Evolutionary conservation across 176 grass and related monocot species (phyloP).

Genomic region (Triticum urartu): DNA sequence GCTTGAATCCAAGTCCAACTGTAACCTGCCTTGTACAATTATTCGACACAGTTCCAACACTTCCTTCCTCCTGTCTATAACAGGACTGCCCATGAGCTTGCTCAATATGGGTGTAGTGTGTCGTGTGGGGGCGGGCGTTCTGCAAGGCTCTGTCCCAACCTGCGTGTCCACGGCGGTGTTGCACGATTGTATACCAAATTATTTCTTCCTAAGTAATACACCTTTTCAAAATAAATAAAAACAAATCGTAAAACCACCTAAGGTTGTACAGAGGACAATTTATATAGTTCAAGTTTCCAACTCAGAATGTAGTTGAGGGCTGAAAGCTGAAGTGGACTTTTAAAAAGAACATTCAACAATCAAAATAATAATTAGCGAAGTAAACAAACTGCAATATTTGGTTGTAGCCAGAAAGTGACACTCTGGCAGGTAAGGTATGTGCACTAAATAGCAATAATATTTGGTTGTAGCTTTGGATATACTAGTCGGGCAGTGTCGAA

Average conservation of each 20-base stretch:
- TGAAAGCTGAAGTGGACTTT: background rate
- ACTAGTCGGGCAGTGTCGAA: background rate
- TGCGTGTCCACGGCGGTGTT: too few relatives aligned
- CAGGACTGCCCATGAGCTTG: too few relatives aligned
- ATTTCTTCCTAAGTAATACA: too few relatives aligned
- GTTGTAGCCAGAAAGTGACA: background rate
- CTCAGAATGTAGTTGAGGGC: background rate
- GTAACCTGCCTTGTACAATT: too few relatives aligned
- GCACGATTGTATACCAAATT: too few relatives aligned
- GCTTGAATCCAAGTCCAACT: too few relatives aligned
- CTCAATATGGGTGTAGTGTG: too few relatives aligned
- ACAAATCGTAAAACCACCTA: background rate
- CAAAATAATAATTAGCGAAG: background rate
- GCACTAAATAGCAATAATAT: background rate
- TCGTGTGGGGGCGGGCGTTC: too few relatives aligned
- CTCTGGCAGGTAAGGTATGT: background rate
- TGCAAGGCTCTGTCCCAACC: too few relatives aligned
- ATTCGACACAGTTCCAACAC: too few relatives aligned
- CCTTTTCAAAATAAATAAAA: background rate
- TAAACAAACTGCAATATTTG: background rate
- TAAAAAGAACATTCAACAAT: background rate
- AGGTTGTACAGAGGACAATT: background rate
- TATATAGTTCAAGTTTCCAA: background rate
- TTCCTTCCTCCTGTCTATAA: too few relatives aligned
- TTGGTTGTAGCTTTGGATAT: background rate